Conservation (phyloP, 208 protist species). For the Phytomonas sp. region DNA sequence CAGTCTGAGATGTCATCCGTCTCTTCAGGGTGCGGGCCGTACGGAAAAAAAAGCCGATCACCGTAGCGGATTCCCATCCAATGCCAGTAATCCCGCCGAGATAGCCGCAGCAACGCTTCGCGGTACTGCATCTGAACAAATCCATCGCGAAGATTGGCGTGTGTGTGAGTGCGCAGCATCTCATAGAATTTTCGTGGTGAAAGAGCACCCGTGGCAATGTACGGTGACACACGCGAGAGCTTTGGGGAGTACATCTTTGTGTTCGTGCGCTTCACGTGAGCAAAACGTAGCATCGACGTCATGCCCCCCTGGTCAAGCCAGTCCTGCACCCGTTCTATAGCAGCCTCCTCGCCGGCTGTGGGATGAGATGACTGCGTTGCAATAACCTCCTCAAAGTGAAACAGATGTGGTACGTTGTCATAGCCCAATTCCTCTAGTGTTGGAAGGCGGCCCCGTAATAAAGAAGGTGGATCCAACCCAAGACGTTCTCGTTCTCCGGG, state of each 20-base stretch:
- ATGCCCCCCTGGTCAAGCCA: conserved; percentile 65
- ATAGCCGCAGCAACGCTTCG: conserved; percentile 70
- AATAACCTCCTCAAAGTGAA: conserved; percentile 64
- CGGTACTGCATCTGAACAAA: conserved; percentile 79
- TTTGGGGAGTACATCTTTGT: conserved; percentile 80
- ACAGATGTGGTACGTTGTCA: conserved; percentile 19
- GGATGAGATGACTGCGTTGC: conserved; percentile 64
- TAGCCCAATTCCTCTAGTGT: conserved; percentile 73
- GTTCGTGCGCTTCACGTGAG: conserved; percentile 58
- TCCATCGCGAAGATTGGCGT: conserved; percentile 43
- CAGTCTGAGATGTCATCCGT: conserved; percentile 67
- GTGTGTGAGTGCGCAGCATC: conserved; percentile 42
- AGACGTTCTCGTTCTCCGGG: conserved; percentile 26
- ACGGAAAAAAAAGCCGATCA: conserved; percentile 65
- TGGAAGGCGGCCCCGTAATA: conserved; percentile 49
- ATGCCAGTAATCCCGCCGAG: conserved; percentile 84
- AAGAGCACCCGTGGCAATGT: conserved; percentile 60
- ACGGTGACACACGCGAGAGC: conserved; percentile 70
- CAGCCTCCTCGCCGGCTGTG: conserved; percentile 50
- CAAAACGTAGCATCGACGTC: conserved; percentile 64
- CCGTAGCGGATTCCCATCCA: conserved; percentile 84
- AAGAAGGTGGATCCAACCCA: conserved; percentile 22
- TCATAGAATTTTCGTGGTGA: conserved; percentile 79
- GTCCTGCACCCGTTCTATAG: conserved; percentile 38
- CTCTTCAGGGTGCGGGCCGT: conserved; percentile 73